These are phyloP conservation scores for Colletotrichum sojae DNA, from an alignment of 2,329 filamentous ascomycete species.

Conservation along the genomic window DNA sequence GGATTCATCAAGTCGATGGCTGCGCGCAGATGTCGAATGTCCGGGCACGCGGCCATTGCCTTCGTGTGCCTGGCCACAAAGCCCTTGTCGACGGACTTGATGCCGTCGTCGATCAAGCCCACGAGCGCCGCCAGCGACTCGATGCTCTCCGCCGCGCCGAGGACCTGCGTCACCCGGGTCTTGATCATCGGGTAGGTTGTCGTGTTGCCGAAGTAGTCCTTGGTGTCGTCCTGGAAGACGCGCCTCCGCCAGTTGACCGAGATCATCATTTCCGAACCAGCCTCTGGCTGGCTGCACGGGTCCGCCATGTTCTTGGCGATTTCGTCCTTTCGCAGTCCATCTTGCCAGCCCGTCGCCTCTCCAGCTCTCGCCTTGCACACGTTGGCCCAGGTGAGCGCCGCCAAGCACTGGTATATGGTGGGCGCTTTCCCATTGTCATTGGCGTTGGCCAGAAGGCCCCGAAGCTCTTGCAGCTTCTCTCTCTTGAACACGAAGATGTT, in stretches of 20 bases:
- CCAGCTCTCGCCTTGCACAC: background rate
- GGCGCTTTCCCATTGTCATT: background rate
- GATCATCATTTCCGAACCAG: background rate
- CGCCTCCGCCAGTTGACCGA: background rate
- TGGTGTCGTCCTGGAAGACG: background rate
- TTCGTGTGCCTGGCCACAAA: background rate
- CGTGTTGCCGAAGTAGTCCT: background rate
- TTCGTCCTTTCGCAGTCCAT: no score
- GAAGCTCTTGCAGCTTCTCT: background rate
- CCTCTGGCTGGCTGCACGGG: background rate
- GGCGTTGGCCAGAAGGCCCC: background rate
- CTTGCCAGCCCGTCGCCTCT: no score
- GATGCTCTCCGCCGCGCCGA: background rate
- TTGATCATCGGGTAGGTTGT: background rate
- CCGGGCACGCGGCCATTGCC: background rate
- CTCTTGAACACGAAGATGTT: constrained; percentile 1
- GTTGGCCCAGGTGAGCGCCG: background rate
- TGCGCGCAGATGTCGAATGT: background rate
- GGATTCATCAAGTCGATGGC: background rate
- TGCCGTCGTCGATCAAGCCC: background rate
- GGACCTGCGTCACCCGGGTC: background rate
- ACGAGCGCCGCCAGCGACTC: background rate
- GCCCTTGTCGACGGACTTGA: background rate
- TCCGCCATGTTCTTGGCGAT: no score
- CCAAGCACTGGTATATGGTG: background rate